Conservation (phyloP, 106 monocot species). For the Dactylorhiza incarnata region DNA sequence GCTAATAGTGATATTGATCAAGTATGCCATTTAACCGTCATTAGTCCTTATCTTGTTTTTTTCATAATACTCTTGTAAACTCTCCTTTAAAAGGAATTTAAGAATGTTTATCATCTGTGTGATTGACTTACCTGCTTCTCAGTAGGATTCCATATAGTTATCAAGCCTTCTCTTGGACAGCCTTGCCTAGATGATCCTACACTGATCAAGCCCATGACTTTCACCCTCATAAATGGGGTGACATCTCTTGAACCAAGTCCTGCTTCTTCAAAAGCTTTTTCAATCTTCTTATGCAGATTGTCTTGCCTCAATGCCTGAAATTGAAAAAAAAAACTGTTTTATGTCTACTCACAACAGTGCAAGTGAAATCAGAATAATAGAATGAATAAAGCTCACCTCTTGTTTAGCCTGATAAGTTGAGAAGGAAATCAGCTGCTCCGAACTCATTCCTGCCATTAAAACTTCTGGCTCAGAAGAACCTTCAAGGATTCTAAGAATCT, state of each 20-base stretch:
- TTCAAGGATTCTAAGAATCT: constrained; percentile 59
- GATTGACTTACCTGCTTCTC: constrained; percentile 53
- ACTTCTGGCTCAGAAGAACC: constrained; percentile 79
- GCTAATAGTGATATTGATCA: neutral
- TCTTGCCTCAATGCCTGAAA: constrained; percentile 55
- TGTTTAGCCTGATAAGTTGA: constrained; percentile 61
- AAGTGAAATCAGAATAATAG: neutral
- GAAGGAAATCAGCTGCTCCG: constrained; percentile 73
- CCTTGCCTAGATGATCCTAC: constrained; percentile 32
- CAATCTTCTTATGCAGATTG: constrained; percentile 55
- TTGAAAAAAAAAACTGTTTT: neutral
- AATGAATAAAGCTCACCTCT: constrained; percentile 31
- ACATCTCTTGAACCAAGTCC: constrained; percentile 73
- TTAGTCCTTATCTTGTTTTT: neutral
- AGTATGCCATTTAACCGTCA: neutral
- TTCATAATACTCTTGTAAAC: neutral
- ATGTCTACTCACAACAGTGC: neutral
- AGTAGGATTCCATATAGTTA: constrained; percentile 94
- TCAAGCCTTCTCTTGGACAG: constrained; percentile 39
- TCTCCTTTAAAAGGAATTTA: neutral
- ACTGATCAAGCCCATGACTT: constrained; percentile 48
- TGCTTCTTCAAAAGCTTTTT: constrained; percentile 74
- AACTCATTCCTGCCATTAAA: constrained; percentile 81
- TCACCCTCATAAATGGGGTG: constrained; percentile 81
- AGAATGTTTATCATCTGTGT: neutral